These are phyloP conservation scores for Hypoxylon sp. DNA, from an alignment of 2,329 filamentous ascomycete genomes.

Conservation along the genomic window DNA sequence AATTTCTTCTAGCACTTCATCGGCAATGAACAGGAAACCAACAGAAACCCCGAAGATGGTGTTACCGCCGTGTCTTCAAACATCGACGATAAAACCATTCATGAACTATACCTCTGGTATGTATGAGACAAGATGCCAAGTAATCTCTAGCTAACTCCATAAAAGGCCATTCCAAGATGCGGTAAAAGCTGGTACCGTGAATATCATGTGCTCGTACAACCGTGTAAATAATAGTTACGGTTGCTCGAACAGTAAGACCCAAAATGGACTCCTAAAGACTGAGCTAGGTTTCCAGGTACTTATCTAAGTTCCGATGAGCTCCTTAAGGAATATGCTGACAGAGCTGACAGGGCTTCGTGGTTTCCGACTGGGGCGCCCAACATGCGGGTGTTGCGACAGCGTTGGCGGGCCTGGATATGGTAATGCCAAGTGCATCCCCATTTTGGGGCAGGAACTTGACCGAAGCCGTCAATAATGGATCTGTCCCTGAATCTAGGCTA, in stretches of 20 bases:
- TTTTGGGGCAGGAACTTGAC: conserved; percentile 69
- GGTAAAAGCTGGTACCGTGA: conserved; percentile 71
- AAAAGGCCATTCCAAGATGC: conserved; percentile 78
- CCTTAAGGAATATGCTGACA: conserved; percentile 48
- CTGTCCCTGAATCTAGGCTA: conserved; percentile 68
- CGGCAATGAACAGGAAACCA: conserved; percentile 81
- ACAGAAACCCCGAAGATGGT: conserved; percentile 73
- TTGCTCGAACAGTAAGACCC: conserved; percentile 77
- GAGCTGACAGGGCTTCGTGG: conserved; percentile 73
- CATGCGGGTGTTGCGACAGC: conserved; percentile 74
- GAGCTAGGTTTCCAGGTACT: conserved; percentile 69
- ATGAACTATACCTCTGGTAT: conserved; percentile 76
- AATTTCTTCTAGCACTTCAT: conserved; percentile 68
- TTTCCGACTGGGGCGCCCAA: conserved; percentile 78
- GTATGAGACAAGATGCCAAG: conserved; percentile 26
- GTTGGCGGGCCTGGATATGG: conserved; percentile 78
- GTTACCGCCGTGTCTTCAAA: conserved; percentile 69
- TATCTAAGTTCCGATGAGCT: conserved; percentile 51
- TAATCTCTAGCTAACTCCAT: conserved; percentile 22
- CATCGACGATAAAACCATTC: conserved; percentile 72
- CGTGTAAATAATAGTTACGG: conserved; percentile 79
- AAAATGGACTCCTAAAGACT: conserved; percentile 77
- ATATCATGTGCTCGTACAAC: conserved; percentile 77
- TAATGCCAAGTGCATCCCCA: conserved; percentile 69
- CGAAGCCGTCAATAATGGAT: conserved; percentile 72